A percentile compares a stretch with the other conserved stretches of the same genome.
These are phyloP conservation scores for Fraxinus xanthoxyloides DNA, from an alignment of 305 asterid species.

Conservation along the genomic window DNA sequence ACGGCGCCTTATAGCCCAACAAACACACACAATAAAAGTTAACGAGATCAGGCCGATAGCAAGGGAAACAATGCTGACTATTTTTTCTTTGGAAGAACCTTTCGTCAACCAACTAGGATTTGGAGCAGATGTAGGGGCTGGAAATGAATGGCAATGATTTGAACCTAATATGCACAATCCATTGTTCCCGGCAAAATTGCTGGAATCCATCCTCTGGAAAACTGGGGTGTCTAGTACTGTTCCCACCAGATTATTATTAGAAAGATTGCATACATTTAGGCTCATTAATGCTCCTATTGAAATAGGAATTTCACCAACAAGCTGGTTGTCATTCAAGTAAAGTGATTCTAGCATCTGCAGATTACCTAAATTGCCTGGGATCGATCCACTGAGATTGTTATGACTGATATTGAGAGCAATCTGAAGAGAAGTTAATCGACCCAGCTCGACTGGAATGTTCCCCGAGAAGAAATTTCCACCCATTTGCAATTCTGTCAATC, in stretches of 20 bases:
- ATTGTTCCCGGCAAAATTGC: constrained; percentile 66
- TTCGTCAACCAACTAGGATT: constrained; percentile 44
- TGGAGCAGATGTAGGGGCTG: constrained; percentile 28
- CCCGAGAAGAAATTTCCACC: constrained; percentile 78
- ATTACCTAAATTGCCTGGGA: constrained; percentile 63
- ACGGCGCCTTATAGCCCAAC: constrained; percentile 52
- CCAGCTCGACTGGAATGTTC: constrained; percentile 64
- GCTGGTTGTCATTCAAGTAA: constrained; percentile 66
- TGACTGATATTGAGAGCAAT: constrained; percentile 77
- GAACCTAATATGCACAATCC: constrained; percentile 46
- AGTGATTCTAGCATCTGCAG: constrained; percentile 84
- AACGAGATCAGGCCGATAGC: constrained; percentile 55
- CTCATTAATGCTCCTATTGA: constrained; percentile 65
- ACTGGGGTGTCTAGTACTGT: constrained; percentile 59
- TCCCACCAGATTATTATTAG: constrained; percentile 71
- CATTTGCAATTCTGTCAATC: constrained; percentile 79
- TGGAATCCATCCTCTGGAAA: constrained; percentile 67
- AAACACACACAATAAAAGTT: constrained; percentile 48
- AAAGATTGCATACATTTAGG: constrained; percentile 73
- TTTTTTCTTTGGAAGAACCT: constrained; percentile 48
- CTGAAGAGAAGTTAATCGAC: constrained; percentile 66
- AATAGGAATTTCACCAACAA: constrained; percentile 71
- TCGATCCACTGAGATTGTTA: constrained; percentile 57
- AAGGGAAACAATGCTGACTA: constrained; percentile 57
- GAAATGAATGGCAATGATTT: constrained; percentile 36